phyloP scores from a whole-genome alignment of 306 rosid genomes.

The Hippophae gyantsensis region DNA sequence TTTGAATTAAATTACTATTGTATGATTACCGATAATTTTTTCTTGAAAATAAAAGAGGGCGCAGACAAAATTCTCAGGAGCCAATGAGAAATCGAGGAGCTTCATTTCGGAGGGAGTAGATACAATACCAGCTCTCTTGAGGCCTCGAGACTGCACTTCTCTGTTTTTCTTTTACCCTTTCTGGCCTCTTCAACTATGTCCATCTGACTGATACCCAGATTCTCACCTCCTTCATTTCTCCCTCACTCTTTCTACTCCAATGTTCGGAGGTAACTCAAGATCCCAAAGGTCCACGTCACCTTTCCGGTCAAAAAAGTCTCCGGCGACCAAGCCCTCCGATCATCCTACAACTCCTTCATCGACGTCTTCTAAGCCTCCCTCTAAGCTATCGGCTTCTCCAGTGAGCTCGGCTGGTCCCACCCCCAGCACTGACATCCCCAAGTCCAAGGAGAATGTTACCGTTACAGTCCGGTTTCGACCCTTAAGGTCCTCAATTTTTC shows the following conservation, averaged over 20 bases:
- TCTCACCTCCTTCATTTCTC: background rate
- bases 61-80: too few relatives aligned
- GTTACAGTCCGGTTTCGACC: slow-evolving; percentile 90
- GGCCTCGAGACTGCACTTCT: slow-evolving; percentile 1
- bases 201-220: slow-evolving; percentile 10
- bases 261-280: slow-evolving; percentile 39
- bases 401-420: slow-evolving; percentile 17
- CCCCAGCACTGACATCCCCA: slow-evolving; percentile 33
- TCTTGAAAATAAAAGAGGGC: too few relatives aligned
- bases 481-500: slow-evolving; percentile 40
- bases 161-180: background rate
- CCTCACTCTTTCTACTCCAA: slow-evolving; percentile 19
- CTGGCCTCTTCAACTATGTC: too few relatives aligned
- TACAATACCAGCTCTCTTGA: too few relatives aligned
- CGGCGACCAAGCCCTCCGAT: slow-evolving; percentile 30
- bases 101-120: too few relatives aligned
- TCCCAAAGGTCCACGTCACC: slow-evolving; percentile 58
- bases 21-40: too few relatives aligned
- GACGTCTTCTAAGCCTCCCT: slow-evolving; percentile 33
- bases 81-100: too few relatives aligned
- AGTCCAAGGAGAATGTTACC: slow-evolving; percentile 74
- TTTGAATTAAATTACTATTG: too few relatives aligned
- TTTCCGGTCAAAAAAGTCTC: slow-evolving; percentile 50
- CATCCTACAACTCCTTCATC: slow-evolving; percentile 56
- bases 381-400: slow-evolving; percentile 39